Evolutionary conservation across 306 rosid genomes (phyloP), one percentile per base, ranked within the genome.

Genomic region (Cucurbita ficifolia): DNA sequence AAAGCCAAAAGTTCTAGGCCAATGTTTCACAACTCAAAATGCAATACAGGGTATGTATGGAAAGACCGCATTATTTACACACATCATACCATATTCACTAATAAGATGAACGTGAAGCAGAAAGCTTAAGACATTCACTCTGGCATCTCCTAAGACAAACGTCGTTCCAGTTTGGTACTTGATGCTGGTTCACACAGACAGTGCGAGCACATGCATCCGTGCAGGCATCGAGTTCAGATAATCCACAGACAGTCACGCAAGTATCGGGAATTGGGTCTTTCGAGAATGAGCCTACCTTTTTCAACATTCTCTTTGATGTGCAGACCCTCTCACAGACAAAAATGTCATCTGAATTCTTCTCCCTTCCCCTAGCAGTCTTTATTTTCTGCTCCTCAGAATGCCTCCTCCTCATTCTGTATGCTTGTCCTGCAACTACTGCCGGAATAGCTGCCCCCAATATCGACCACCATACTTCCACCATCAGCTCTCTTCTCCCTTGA

Each of bases 401-500:
- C 83, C 74, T 84, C 72, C 86, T 88, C 89, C 88, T 88, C 82
- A 84, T 46, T 58, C 90, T 76, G 63, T 84, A 83, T 43, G 92
- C 96, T 74, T 93, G 90, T 73, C 97, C 98, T 10, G 97, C 96
- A 45, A 87, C 83, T 21, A 90, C 76, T 4, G 94, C 94, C 1
- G 98, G 97, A 69, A 90, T 83, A 29, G 90, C 97, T 21, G 94
- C 97, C 73, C 90, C 90, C 76, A 89, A 73, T 17, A 89, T 85
- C 42, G 98, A 86, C 98, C 98, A 92, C 98, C 98, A 92, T 49
- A 80, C 88, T 74, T 92, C 98, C 79, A 84, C 96, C 98, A 90
- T 93, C 14, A 69, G 22, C 57, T 22, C 73, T 48, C 55, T 69
- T 69, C 57, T 24, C 73, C 56, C 57, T 69, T 69, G 14, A 42